Evolutionary conservation across 176 grass and related monocot species (phyloP).

Genomic region (Oropetium thomaeum): DNA sequence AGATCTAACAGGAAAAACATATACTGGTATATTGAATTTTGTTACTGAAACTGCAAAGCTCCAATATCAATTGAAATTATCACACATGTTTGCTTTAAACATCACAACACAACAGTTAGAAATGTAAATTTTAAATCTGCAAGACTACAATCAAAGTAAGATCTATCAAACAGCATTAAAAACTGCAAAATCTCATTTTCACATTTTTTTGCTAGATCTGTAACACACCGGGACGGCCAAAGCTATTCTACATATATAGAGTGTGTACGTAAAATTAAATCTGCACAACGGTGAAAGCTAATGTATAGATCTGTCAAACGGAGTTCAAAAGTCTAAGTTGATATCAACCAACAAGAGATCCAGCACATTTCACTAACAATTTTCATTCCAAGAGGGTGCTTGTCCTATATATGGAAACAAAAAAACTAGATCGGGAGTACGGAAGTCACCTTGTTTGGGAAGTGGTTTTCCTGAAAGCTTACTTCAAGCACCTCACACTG

Average conservation of each 20-base stretch:
- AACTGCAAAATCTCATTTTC: too few relatives aligned
- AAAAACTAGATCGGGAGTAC: neutral
- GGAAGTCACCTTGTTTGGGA: conserved; percentile 35
- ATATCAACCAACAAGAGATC: neutral
- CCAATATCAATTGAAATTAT: too few relatives aligned
- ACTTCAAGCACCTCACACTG: conserved; percentile 48
- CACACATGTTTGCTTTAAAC: neutral
- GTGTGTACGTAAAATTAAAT: too few relatives aligned
- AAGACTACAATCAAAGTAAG: neutral
- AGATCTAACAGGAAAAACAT: too few relatives aligned
- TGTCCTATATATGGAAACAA: neutral
- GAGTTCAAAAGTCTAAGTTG: too few relatives aligned
- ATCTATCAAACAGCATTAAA: neutral
- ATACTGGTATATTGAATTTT: too few relatives aligned
- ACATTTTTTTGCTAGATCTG: too few relatives aligned
- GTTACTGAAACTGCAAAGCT: too few relatives aligned
- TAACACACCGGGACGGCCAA: too few relatives aligned
- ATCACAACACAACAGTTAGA: neutral
- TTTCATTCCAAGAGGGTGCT: neutral
- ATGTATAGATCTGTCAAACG: too few relatives aligned
- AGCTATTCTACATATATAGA: too few relatives aligned
- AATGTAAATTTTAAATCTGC: neutral
- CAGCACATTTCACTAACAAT: neutral
- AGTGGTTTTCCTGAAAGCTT: conserved; percentile 47
- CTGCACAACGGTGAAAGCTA: too few relatives aligned